Evolutionary conservation across 805 yeast genomes (phyloP).

Genomic region (Candida methanosorbosa): DNA sequence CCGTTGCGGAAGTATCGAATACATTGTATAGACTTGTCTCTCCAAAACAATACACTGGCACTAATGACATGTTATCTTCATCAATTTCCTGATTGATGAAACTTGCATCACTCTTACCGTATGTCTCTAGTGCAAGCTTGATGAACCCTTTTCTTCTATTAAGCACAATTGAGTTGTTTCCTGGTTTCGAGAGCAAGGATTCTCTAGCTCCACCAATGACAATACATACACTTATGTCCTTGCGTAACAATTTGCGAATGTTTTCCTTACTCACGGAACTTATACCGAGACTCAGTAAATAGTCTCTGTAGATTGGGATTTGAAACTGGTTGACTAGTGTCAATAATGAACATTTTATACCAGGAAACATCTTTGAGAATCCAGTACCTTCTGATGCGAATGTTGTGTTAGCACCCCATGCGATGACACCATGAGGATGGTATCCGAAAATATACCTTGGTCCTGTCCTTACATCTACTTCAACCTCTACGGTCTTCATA

Average conservation of each 20-base stretch:
- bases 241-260: constrained; percentile 52
- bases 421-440: constrained; percentile 95
- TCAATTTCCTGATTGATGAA: constrained; percentile 1
- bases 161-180: constrained; percentile 60
- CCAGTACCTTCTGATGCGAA: constrained; percentile 76
- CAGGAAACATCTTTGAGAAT: constrained; percentile 67
- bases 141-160: constrained; percentile 82
- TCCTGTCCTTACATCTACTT: constrained; percentile 36
- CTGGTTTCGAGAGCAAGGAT: constrained; percentile 57
- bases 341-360: constrained; percentile 68
- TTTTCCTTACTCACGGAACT: constrained; percentile 76
- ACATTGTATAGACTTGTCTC: constrained; percentile 58
- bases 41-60: constrained; percentile 88
- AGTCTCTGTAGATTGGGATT: constrained; percentile 82
- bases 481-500: constrained; percentile 1
- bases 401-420: constrained; percentile 83
- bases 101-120: constrained; percentile 7
- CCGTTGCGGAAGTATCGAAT: constrained; percentile 17
- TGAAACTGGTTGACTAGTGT: constrained; percentile 79
- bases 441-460: constrained; percentile 84
- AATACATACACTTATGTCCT: constrained; percentile 71
- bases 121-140: constrained; percentile 66
- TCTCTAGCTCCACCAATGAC: constrained; percentile 98
- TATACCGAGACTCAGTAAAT: constrained; percentile 69
- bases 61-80: constrained; percentile 62